A percentile compares a stretch with the other conserved stretches of the same genome.
These are phyloP conservation scores for Leucaena leucocephala DNA, from an alignment of 306 rosid species.

Conservation along the genomic window DNA sequence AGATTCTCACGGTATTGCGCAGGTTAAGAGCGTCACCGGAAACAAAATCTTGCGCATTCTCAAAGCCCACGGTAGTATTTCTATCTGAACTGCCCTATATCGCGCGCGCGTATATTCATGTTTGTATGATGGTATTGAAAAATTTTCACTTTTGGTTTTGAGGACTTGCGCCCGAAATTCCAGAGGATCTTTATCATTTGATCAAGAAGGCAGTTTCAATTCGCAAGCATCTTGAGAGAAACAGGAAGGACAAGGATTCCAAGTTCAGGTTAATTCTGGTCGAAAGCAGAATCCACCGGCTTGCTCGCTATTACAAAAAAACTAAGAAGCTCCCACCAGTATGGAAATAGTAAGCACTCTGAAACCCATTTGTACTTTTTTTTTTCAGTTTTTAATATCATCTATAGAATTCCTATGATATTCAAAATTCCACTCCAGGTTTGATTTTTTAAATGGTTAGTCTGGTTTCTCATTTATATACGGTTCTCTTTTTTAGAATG, in stretches of 20 bases:
- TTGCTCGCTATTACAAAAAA: conserved; percentile 87
- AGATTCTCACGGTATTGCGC: conserved; percentile 94
- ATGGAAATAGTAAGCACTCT: conserved; percentile 77
- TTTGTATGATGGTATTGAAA: not conserved
- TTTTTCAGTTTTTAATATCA: not conserved
- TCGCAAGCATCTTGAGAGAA: conserved; percentile 89
- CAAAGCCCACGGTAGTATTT: conserved; percentile 71
- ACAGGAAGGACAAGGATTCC: conserved; percentile 88
- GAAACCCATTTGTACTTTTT: not conserved
- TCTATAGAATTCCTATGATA: not conserved
- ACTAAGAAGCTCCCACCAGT: conserved; percentile 94
- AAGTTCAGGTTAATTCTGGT: conserved; percentile 87
- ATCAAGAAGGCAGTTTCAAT: conserved; percentile 88
- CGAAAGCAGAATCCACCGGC: conserved; percentile 91
- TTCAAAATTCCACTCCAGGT: not conserved
- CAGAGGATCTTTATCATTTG: conserved; percentile 92
- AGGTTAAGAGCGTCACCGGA: conserved; percentile 81
- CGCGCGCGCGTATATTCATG: not conserved
- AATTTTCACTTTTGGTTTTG: not conserved
- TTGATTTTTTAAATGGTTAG: not conserved
- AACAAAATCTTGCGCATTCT: conserved; percentile 84
- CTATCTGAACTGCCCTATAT: not conserved
- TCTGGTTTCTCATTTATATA: not conserved
- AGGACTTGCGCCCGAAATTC: conserved; percentile 94
- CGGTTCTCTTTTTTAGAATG: not conserved